Conservation (phyloP, 257 asterid genomes). For the Nicotiana knightiana region DNA sequence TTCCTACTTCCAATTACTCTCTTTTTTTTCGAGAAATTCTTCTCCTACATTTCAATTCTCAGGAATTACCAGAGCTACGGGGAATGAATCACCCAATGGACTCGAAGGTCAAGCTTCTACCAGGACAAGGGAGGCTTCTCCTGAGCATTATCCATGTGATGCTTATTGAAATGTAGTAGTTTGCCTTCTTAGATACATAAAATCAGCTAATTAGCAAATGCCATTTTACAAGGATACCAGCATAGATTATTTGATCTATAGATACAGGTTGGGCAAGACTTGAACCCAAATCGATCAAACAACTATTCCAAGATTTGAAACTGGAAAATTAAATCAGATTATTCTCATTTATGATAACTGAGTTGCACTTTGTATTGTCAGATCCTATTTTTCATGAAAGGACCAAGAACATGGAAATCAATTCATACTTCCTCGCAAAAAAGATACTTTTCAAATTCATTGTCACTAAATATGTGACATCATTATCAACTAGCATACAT, state of each 20-base stretch:
- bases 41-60: background rate
- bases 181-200: background rate
- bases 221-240: background rate
- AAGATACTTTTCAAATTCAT: background rate
- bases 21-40: background rate
- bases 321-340: background rate
- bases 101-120: background rate
- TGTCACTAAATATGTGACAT: background rate
- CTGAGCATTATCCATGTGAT: background rate
- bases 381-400: background rate
- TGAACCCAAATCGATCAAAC: background rate
- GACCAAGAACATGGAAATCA: background rate
- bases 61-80: background rate
- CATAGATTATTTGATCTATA: background rate
- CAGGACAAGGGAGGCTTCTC: background rate
- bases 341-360: background rate
- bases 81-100: background rate
- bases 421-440: background rate
- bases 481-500: background rate
- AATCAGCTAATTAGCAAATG: background rate
- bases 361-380: background rate
- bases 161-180: background rate
- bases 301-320: background rate
- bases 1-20: background rate
- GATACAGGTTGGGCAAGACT: background rate